Conservation (phyloP, 768 basidiomycete species). For the Cyclocybe aegerita region DNA sequence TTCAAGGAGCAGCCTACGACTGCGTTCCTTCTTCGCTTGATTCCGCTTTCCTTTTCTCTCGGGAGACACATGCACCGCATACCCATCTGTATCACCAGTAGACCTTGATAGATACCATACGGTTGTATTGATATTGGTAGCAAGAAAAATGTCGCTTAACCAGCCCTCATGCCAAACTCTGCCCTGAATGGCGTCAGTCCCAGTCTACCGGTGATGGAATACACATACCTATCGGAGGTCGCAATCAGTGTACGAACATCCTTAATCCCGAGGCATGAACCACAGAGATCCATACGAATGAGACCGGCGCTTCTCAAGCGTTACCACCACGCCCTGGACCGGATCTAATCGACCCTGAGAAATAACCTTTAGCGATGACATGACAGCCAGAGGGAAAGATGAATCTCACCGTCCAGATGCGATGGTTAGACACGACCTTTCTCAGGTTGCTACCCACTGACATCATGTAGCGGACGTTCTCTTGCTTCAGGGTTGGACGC, state of each 20-base stretch:
- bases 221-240: not conserved
- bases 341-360: constrained; percentile 25
- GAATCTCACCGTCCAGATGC: constrained; percentile 54
- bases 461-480: constrained; percentile 42
- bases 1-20: not conserved
- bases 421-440: constrained; percentile 47
- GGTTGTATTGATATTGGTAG: too few species aligned
- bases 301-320: constrained; percentile 30
- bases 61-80: too few species aligned
- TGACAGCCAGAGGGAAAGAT: not conserved
- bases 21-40: too few species aligned
- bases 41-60: too few species aligned
- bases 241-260: constrained; percentile 1
- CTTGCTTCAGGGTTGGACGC: constrained; percentile 34
- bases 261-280: constrained; percentile 36
- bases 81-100: not conserved
- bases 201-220: not conserved
- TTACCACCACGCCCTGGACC: constrained; percentile 16
- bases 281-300: constrained; percentile 29
- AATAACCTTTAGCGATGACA: not conserved
- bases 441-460: constrained; percentile 35
- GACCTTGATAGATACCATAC: not conserved
- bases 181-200: too few species aligned
- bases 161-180: too few species aligned
- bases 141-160: too few species aligned